Base-by-base conservation (phyloP, 805 yeast genomes). In the Wickerhamiella allomyrinae region DNA sequence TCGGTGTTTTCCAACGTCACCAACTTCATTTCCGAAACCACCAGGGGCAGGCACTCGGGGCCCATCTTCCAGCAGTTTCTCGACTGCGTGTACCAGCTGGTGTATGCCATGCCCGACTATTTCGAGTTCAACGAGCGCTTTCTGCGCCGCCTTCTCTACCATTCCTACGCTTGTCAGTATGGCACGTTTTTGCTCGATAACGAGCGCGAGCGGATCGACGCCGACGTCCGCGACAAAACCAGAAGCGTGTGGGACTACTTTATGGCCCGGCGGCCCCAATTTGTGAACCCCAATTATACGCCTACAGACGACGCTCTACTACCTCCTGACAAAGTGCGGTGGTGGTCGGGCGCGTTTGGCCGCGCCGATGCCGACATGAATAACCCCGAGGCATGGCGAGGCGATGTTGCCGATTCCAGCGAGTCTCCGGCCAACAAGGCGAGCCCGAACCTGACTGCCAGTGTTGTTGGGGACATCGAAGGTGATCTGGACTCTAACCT, bases 21-120 rank as follows among this genome's bases (percentile, higher is more conserved):
- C 40, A 67, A 42, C 34, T 53, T 53, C 36, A 38, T 53, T 21
- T 36, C 46, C 20, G 57, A 53, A 20, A 42, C 53, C 10, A 42
- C 57, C 2, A 45, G 47, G 23, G 54, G 51, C 19, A 44, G 54
- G 48, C 70, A 75, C 42, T 74, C 78, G n/a, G 81, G 95, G 10
- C 98, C 98, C 0, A 74, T 87, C 1, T 89, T 91, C 62, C 96
- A 86, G 53, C 98, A 91, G 56, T 91, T 87, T 60, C 60, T 91
- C 37, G 98, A 91, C 55, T 77, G 91, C 49, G 80, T 85, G 1
- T 86, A 79, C 57, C 98, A 91, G 56, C 56, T 89, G 15, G 58
- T 71, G 40, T 59, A 75, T 7, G 94, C 85, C 55, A 69, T 73
- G 50, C 94, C 95, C 0, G 53, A 63, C 1, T 62, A 66, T 37